These are phyloP conservation scores for Penicillium polonicum DNA, from an alignment of 2,329 filamentous ascomycete species.

Conservation along the genomic window DNA sequence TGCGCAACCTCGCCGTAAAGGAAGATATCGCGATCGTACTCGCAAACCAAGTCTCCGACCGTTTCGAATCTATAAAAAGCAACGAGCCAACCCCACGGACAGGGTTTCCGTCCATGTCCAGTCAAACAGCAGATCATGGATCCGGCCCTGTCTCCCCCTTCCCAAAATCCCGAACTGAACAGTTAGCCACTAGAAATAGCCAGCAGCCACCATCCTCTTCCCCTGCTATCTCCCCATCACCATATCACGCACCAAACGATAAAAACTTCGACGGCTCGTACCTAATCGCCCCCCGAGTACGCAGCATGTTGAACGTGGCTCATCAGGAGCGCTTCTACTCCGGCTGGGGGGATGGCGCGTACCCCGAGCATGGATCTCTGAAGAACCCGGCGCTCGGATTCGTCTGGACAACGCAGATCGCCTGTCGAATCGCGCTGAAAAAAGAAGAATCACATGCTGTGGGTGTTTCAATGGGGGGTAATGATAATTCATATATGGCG, in stretches of 20 bases:
- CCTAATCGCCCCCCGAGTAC: constrained; percentile 40
- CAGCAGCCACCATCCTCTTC: constrained; percentile 20
- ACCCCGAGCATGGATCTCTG: constrained; percentile 36
- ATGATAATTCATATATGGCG: not conserved
- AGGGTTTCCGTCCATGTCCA: constrained; percentile 12
- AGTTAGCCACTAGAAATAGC: constrained; percentile 6
- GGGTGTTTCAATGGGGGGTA: constrained; percentile 15
- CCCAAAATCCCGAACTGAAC: constrained; percentile 13
- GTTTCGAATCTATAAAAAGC: constrained; percentile 55
- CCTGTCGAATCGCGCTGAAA: constrained; percentile 76
- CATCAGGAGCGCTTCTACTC: constrained; percentile 95
- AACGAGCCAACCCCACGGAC: constrained; percentile 1
- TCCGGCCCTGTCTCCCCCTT: constrained; percentile 22
- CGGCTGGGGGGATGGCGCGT: constrained; percentile 77
- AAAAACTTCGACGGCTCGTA: constrained; percentile 34
- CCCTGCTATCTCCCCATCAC: constrained; percentile 30
- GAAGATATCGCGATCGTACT: constrained; percentile 82
- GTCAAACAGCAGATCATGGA: constrained; percentile 21
- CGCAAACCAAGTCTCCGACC: constrained; percentile 92
- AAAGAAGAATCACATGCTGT: constrained; percentile 60
- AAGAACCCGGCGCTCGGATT: constrained; percentile 88
- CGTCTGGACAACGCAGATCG: constrained; percentile 87
- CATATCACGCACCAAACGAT: constrained; percentile 30
- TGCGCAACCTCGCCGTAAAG: constrained; percentile 72
- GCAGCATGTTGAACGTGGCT: constrained; percentile 63